Evolutionary conservation across 306 rosid species (phyloP), one percentile per base, ranked within the genome.

Genomic region (Aeschynomene evenia): DNA sequence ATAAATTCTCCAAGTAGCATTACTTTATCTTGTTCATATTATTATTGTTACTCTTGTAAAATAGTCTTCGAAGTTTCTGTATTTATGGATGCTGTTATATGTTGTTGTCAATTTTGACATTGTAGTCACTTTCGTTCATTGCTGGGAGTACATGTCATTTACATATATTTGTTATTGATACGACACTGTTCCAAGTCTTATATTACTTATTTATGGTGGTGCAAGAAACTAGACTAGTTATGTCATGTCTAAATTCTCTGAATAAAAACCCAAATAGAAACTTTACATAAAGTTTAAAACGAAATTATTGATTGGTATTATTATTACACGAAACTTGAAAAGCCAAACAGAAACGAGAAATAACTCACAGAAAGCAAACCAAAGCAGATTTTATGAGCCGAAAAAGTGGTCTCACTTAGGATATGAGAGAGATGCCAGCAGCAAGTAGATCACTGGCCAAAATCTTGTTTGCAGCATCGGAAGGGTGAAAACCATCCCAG

Each of bases 401-500:
- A 24, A 6, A 21, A 15, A 65, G n/a, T 46, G 69, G n/a, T 46
- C 57, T 63, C 34, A 26, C 74, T 80, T 79, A 86, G 53, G 78
- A 80, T 43, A 88, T 50, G 72, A 90, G 96, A 42, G 95, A 82
- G 68, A 81, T 58, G 66, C 96, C 96, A 70, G 79, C 51, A 39
- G 1, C 1, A 0, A 80, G 53, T 76, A 91, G 71, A 70, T 60
- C 55, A 76, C 45, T 66, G 0, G 97, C 85, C 52, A 91, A 57
- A 75, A 85, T 12, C 55, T 70, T 67, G 82, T 91, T 91, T 69
- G 96, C 85, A 10, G 96, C 94, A 18, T 89, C 96, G 1, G 97
- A 72, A n/a, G 95, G 96, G 80, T 91, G 96, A 83, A 89, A 79
- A 60, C 87, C 83, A 75, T 91, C 97, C 97, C 96, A 91, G 77